Percentiles rank a stretch among this genome's conserved stretches.
These are phyloP conservation scores for Salvia hispanica DNA, from an alignment of 257 asterid genomes.

Conservation along the genomic window DNA sequence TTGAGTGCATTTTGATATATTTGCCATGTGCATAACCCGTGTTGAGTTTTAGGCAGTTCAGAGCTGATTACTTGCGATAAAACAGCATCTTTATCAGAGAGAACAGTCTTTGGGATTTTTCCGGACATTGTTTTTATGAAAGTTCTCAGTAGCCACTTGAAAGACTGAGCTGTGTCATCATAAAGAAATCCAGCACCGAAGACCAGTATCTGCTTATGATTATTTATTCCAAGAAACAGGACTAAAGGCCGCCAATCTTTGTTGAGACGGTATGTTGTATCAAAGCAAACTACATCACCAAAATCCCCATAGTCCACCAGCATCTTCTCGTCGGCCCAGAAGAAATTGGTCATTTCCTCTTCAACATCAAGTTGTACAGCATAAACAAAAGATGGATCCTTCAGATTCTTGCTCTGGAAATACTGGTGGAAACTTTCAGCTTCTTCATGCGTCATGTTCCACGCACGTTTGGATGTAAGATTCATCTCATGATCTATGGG, in stretches of 20 bases:
- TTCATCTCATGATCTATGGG: constrained; percentile 49
- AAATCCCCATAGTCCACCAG: constrained; percentile 53
- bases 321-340: constrained; percentile 73
- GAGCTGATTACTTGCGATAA: constrained; percentile 49
- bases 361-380: constrained; percentile 55
- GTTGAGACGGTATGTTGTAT: constrained; percentile 46
- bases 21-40: constrained; percentile 55
- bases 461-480: constrained; percentile 43
- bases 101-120: constrained; percentile 52
- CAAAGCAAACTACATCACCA: constrained; percentile 62
- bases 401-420: constrained; percentile 45
- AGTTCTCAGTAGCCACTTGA: constrained; percentile 53
- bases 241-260: constrained; percentile 52
- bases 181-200: constrained; percentile 63
- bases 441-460: constrained; percentile 46
- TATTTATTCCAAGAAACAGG: constrained; percentile 48
- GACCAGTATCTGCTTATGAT: constrained; percentile 55
- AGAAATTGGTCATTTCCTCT: constrained; percentile 50
- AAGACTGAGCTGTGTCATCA: constrained; percentile 46
- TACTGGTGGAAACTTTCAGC: constrained; percentile 49
- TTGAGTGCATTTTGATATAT: constrained; percentile 43
- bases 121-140: constrained; percentile 48
- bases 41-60: constrained; percentile 48
- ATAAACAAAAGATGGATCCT: constrained; percentile 50
- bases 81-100: constrained; percentile 42